These are phyloP conservation scores for Penstemon eatonii DNA, from an alignment of 257 asterid species.

Conservation along the genomic window DNA sequence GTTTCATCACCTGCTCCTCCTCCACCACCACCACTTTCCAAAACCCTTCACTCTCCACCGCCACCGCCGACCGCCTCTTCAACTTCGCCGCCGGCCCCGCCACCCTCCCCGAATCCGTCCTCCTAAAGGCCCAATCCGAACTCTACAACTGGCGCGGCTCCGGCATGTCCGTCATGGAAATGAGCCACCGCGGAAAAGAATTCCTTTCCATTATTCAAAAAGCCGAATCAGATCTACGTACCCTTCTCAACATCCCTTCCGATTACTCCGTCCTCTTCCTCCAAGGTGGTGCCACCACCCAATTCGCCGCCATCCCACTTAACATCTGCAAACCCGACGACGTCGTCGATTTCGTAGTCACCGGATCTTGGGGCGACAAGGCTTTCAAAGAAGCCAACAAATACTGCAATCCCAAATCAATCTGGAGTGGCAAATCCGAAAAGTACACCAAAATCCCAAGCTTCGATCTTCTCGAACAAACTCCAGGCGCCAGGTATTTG, in stretches of 20 bases:
- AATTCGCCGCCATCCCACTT: conserved; percentile 83
- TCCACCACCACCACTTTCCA: conserved; percentile 40
- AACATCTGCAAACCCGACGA: conserved; percentile 62
- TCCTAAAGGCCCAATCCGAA: conserved; percentile 80
- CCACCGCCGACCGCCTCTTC: conserved; percentile 76
- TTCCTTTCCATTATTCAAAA: conserved; percentile 82
- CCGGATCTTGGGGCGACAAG: conserved; percentile 98
- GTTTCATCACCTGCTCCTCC: conserved; percentile 51
- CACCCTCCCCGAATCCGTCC: conserved; percentile 81
- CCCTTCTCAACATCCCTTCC: conserved; percentile 60
- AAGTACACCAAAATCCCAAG: conserved; percentile 74
- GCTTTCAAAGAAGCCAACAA: conserved; percentile 75
- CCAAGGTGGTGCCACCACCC: conserved; percentile 99
- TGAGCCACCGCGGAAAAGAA: conserved; percentile 97
- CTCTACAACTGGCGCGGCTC: conserved; percentile 79
- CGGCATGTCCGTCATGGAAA: conserved; percentile 98
- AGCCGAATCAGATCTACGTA: conserved; percentile 85
- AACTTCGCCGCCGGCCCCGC: conserved; percentile 99
- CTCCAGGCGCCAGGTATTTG: conserved; percentile 64
- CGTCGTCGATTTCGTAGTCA: conserved; percentile 69
- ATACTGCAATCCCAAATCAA: conserved; percentile 63
- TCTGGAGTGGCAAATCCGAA: conserved; percentile 84
- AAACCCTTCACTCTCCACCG: conserved; percentile 37
- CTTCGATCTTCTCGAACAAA: conserved; percentile 59
- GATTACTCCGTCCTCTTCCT: conserved; percentile 86